These are phyloP conservation scores for Lithohypha guttulata DNA, from an alignment of 2,329 filamentous ascomycete species.

Conservation along the genomic window DNA sequence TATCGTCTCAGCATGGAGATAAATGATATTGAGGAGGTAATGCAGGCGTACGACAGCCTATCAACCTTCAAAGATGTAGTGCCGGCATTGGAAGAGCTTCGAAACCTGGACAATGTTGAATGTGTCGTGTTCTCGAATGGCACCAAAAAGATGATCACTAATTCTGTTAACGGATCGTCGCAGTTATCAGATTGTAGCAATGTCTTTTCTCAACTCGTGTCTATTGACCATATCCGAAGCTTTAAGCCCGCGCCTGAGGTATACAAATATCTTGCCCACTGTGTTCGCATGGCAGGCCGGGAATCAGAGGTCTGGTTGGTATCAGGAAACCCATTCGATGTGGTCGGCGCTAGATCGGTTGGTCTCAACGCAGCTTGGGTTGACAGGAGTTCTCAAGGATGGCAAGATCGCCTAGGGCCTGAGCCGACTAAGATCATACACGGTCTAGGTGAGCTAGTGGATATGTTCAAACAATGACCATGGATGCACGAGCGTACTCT, in stretches of 20 bases:
- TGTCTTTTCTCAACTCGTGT: conserved; percentile 47
- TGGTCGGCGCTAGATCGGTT: conserved; percentile 50
- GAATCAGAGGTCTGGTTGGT: conserved; percentile 54
- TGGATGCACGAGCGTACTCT: neutral
- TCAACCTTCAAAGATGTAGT: conserved; percentile 54
- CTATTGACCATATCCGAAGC: conserved; percentile 47
- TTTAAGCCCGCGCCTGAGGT: conserved; percentile 57
- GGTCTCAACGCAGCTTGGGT: conserved; percentile 59
- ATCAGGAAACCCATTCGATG: conserved; percentile 63
- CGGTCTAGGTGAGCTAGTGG: conserved; percentile 49
- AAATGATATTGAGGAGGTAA: conserved; percentile 40
- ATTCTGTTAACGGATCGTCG: conserved; percentile 48
- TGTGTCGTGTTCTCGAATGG: conserved; percentile 63
- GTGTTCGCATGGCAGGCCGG: conserved; percentile 37
- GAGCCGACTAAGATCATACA: conserved; percentile 45
- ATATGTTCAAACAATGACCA: conserved; percentile 23
- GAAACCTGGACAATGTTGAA: conserved; percentile 32
- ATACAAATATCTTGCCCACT: conserved; percentile 49
- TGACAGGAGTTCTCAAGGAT: conserved; percentile 51
- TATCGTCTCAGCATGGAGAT: conserved; percentile 36
- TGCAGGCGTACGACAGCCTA: conserved; percentile 55
- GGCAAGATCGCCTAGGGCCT: conserved; percentile 51
- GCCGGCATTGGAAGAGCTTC: conserved; percentile 41
- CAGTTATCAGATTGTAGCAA: conserved; percentile 40
- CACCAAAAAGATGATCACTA: conserved; percentile 50